Evolutionary conservation across 1,139 yeast species (phyloP).

Genomic region (Suhomyces wounanorum): DNA sequence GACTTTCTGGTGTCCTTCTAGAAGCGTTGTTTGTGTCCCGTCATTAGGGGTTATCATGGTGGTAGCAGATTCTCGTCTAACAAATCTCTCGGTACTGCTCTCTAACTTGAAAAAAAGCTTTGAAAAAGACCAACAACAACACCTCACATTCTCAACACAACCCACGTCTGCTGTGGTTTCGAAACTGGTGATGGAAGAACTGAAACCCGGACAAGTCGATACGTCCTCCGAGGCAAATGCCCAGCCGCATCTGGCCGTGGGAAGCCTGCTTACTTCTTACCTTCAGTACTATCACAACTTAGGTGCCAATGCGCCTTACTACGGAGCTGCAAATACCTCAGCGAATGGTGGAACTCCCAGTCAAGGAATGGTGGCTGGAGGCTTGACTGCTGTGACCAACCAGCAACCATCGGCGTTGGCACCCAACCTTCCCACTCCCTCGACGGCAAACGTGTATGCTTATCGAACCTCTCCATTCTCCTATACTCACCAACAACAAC

Average conservation of each 20-base stretch:
- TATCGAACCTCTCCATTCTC: conserved; percentile 5
- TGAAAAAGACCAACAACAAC: not conserved
- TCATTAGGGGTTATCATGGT: not conserved
- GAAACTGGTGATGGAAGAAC: not conserved
- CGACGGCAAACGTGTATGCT: conserved; percentile 2
- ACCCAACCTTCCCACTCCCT: not conserved
- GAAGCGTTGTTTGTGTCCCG: not conserved
- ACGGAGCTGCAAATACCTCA: not conserved
- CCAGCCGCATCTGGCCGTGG: conserved; percentile 11
- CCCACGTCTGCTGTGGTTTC: not conserved
- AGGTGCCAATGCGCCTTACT: conserved; percentile 7
- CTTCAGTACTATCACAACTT: conserved; percentile 11
- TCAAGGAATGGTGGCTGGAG: not conserved
- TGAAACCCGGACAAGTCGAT: conserved; percentile 1
- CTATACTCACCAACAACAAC: not conserved
- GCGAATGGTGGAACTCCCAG: not conserved
- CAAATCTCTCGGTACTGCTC: not conserved
- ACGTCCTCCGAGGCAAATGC: not conserved
- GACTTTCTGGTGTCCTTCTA: not conserved
- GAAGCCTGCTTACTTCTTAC: conserved; percentile 12
- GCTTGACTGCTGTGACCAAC: not conserved
- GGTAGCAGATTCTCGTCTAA: conserved; percentile 1
- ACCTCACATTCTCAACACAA: not conserved
- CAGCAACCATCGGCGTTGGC: not conserved
- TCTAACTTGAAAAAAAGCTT: not conserved